Percentiles rank a stretch among this genome's conserved stretches.
phyloP scores from a whole-genome alignment of 371 early-diverging fungal genomes.

The Lichtheimia ramosa region DNA sequence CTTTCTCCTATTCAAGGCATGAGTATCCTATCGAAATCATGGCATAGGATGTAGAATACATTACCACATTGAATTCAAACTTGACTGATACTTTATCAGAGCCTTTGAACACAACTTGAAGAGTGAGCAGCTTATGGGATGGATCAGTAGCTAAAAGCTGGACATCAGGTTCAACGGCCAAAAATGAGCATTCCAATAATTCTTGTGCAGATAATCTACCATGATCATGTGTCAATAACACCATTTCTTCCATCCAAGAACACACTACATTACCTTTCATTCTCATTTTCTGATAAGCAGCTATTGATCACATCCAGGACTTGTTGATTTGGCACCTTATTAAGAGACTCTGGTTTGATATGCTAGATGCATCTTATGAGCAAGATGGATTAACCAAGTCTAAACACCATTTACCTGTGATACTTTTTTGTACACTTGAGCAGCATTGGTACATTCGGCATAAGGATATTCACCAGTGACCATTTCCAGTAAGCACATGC shows the following conservation, averaged over 20 bases:
- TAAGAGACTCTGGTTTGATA: slow-evolving; percentile 79
- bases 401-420: slow-evolving; percentile 42
- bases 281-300: slow-evolving; percentile 68
- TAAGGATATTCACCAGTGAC: slow-evolving; percentile 91
- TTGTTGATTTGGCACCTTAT: slow-evolving; percentile 69
- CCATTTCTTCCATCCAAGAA: background rate
- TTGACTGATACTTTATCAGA: slow-evolving; percentile 82
- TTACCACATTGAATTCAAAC: slow-evolving; percentile 80
- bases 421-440: slow-evolving; percentile 86
- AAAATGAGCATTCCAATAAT: slow-evolving; percentile 79
- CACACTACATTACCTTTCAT: slow-evolving; percentile 55
- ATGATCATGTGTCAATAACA: background rate
- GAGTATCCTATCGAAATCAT: too few species aligned
- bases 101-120: slow-evolving; percentile 83
- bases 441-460: slow-evolving; percentile 84
- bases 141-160: slow-evolving; percentile 63
- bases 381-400: background rate
- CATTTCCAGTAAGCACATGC: slow-evolving; percentile 91
- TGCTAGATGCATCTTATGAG: slow-evolving; percentile 49
- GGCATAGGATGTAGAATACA: slow-evolving; percentile 7
- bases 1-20: slow-evolving; percentile 51
- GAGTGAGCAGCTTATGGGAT: slow-evolving; percentile 63
- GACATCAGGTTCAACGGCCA: slow-evolving; percentile 80
- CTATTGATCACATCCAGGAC: slow-evolving; percentile 75
- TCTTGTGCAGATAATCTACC: slow-evolving; percentile 72